A percentile compares a stretch with the other conserved stretches of the same genome.
phyloP scores from a whole-genome alignment of 495 filamentous ascomycete genomes.

The Lophiotrema nucula region DNA sequence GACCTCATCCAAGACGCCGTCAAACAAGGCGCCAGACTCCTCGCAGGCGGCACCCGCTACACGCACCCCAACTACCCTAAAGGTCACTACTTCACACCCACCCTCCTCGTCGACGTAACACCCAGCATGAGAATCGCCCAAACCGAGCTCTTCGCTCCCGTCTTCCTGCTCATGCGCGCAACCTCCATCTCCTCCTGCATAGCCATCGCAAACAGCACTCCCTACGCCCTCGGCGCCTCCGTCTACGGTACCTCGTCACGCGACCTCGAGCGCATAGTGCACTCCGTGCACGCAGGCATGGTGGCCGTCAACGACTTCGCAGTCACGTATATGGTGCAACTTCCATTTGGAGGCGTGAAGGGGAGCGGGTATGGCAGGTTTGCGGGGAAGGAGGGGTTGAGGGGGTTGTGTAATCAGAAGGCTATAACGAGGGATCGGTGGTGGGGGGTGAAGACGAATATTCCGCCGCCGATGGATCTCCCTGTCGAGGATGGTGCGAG shows the following conservation, averaged over 20 bases:
- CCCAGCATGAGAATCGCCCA: constrained; percentile 69
- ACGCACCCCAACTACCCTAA: constrained; percentile 65
- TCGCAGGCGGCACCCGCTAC: constrained; percentile 74
- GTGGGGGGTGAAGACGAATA: constrained; percentile 64
- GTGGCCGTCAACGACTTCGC: constrained; percentile 94
- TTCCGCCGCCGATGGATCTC: constrained; percentile 77
- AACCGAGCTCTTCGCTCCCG: constrained; percentile 87
- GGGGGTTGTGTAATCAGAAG: constrained; percentile 82
- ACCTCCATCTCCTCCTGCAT: constrained; percentile 46
- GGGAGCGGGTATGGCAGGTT: constrained; percentile 93
- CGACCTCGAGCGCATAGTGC: constrained; percentile 59
- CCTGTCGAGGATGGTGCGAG: constrained; percentile 58
- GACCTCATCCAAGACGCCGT: constrained; percentile 74
- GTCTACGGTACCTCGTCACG: constrained; percentile 67
- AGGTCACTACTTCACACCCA: constrained; percentile 91
- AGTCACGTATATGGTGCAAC: constrained; percentile 82
- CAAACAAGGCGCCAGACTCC: constrained; percentile 69
- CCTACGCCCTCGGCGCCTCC: constrained; percentile 41
- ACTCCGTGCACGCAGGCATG: constrained; percentile 78
- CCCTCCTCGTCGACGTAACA: constrained; percentile 79
- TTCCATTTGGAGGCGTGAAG: constrained; percentile 86
- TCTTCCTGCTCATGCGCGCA: constrained; percentile 80
- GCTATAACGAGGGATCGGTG: constrained; percentile 76
- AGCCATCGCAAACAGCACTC: constrained; percentile 39
- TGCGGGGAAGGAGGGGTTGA: constrained; percentile 84